phyloP scores from a whole-genome alignment of 345 rosid genomes.

The Odontarrhena argentea region DNA sequence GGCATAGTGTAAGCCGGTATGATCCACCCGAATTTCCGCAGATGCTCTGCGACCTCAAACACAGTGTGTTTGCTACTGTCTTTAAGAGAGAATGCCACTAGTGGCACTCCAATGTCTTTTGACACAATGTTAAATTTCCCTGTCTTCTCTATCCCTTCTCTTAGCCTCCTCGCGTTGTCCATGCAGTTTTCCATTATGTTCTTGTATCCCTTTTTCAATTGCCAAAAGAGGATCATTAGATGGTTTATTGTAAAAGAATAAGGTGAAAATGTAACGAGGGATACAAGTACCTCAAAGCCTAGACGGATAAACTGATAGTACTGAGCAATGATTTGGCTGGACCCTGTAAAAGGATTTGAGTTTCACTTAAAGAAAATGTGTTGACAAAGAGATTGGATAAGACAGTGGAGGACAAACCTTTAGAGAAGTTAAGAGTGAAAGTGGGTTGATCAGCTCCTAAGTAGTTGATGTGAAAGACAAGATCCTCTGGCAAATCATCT shows the following conservation, averaged over 20 bases:
- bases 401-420: conserved; percentile 45
- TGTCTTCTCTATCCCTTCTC: conserved; percentile 60
- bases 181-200: conserved; percentile 68
- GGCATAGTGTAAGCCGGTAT: conserved; percentile 82
- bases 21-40: conserved; percentile 71
- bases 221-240: not conserved
- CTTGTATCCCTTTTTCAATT: conserved; percentile 56
- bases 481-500: conserved; percentile 80
- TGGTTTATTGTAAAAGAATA: not conserved
- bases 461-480: conserved; percentile 79
- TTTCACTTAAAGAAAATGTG: not conserved
- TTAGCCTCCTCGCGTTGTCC: conserved; percentile 56
- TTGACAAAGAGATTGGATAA: not conserved
- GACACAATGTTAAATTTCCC: conserved; percentile 65
- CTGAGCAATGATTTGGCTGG: conserved; percentile 86
- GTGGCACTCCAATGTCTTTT: conserved; percentile 69
- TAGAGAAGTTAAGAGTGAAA: conserved; percentile 86
- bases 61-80: conserved; percentile 59
- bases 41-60: conserved; percentile 62
- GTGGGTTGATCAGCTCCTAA: conserved; percentile 81
- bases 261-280: not conserved
- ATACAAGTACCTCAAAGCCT: conserved; percentile 61
- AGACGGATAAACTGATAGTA: conserved; percentile 80
- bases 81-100: conserved; percentile 71
- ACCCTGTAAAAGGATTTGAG: conserved; percentile 46